These are phyloP conservation scores for Melanogaster broomeanus DNA, from an alignment of 768 basidiomycete genomes.

Conservation along the genomic window DNA sequence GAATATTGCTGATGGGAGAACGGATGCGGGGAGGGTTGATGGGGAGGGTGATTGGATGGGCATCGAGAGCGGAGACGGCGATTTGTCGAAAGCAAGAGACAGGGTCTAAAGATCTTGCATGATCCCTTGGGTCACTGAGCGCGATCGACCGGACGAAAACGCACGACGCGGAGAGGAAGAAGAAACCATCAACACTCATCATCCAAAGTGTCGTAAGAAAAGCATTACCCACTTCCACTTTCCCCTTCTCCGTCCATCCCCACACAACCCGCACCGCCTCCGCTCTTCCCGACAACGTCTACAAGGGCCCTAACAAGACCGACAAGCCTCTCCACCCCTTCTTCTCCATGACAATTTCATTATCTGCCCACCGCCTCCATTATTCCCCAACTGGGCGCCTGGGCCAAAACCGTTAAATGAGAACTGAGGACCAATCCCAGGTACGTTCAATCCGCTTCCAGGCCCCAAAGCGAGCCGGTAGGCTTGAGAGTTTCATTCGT, in stretches of 20 bases:
- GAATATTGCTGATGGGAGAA: constrained; percentile 28
- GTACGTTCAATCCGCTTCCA: constrained; percentile 10
- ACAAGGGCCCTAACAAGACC: constrained; percentile 60
- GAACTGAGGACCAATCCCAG: constrained; percentile 4
- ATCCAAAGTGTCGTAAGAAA: neutral
- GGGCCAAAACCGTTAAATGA: constrained; percentile 9
- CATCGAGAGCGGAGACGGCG: constrained; percentile 14
- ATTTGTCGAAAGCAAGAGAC: constrained; percentile 24
- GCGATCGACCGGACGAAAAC: neutral
- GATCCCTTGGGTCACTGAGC: constrained; percentile 18
- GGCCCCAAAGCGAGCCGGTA: constrained; percentile 14
- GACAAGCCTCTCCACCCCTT: constrained; percentile 62
- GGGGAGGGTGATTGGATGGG: constrained; percentile 27
- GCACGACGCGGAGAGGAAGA: no score
- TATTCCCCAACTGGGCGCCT: constrained; percentile 17
- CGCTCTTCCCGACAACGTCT: constrained; percentile 55
- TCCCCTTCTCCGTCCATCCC: neutral
- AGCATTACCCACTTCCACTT: constrained; percentile 14
- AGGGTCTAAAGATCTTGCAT: constrained; percentile 29
- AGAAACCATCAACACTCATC: neutral
- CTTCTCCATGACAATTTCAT: constrained; percentile 55
- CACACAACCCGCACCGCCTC: neutral
- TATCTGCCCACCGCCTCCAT: constrained; percentile 31
- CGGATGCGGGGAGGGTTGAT: constrained; percentile 25
- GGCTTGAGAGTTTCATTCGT: constrained; percentile 26